phyloP scores from a whole-genome alignment of 371 early-diverging fungal species.

The Mucor piriformis region DNA sequence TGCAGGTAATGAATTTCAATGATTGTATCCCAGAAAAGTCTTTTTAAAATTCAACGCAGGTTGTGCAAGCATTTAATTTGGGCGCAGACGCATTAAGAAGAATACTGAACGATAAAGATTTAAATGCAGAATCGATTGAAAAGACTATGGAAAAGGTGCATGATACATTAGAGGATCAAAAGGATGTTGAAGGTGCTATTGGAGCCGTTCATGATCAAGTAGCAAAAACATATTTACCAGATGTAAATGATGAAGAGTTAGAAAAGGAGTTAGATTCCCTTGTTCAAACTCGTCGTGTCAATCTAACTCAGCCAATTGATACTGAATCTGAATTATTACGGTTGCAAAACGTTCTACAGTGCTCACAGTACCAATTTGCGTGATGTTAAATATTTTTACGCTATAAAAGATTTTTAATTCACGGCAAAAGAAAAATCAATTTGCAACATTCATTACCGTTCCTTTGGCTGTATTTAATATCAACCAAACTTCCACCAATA shows the following conservation, averaged over 20 bases:
- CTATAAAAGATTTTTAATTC: too few species aligned
- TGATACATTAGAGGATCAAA: conserved; percentile 53
- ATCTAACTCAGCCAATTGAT: conserved; percentile 14
- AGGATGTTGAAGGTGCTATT: conserved; percentile 55
- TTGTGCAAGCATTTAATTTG: conserved; percentile 54
- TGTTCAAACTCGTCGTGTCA: background rate
- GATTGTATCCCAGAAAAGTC: background rate
- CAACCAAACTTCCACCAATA: too few species aligned
- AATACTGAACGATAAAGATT: conserved; percentile 32
- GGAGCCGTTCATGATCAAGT: background rate
- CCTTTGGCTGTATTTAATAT: too few species aligned
- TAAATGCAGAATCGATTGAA: conserved; percentile 43
- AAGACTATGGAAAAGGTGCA: conserved; percentile 54
- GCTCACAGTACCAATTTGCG: too few species aligned
- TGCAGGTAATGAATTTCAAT: conserved; percentile 27
- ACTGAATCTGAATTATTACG: conserved; percentile 20
- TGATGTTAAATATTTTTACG: too few species aligned
- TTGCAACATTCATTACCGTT: too few species aligned
- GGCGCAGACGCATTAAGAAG: conserved; percentile 51
- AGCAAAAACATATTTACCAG: background rate
- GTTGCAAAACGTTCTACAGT: conserved; percentile 13
- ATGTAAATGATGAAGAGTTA: conserved; percentile 2
- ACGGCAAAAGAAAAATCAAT: too few species aligned
- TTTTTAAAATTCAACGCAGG: conserved; percentile 4
- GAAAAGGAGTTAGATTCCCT: conserved; percentile 10